Conservation (phyloP, 345 rosid species). For the Cardamine occulta region DNA sequence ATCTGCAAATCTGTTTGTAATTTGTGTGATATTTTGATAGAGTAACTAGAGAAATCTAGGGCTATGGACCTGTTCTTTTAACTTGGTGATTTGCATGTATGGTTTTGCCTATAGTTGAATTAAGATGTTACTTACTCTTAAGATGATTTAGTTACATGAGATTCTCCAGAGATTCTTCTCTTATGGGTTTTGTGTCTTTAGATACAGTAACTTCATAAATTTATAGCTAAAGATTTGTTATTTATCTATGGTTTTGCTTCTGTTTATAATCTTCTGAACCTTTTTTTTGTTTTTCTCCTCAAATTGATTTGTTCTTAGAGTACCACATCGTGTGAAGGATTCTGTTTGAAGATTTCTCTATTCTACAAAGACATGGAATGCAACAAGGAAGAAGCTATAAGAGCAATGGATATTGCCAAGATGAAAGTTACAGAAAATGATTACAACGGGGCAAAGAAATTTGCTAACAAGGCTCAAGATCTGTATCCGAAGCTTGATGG, state of each 20-base stretch:
- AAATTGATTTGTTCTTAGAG: background rate
- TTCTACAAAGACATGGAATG: constrained; percentile 60
- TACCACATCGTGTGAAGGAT: background rate
- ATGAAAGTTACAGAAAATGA: constrained; percentile 66
- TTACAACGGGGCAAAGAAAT: constrained; percentile 63
- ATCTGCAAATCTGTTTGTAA: background rate
- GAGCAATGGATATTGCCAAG: constrained; percentile 80
- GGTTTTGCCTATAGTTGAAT: background rate
- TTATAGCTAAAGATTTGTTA: background rate
- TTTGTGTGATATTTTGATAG: background rate
- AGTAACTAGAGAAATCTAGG: background rate
- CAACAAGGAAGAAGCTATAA: constrained; percentile 78
- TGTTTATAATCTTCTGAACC: background rate
- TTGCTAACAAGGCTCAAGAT: constrained; percentile 71
- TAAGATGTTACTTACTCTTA: background rate
- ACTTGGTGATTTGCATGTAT: constrained; percentile 29
- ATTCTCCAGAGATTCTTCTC: background rate
- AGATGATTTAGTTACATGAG: background rate
- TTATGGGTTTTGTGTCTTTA: background rate
- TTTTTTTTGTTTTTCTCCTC: background rate
- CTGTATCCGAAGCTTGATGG: constrained; percentile 76
- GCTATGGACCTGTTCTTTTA: background rate
- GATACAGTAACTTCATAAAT: background rate
- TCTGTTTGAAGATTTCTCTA: background rate
- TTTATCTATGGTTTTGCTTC: background rate